Base-by-base conservation (phyloP, 805 yeast species). In the Lipomyces yamadae region DNA sequence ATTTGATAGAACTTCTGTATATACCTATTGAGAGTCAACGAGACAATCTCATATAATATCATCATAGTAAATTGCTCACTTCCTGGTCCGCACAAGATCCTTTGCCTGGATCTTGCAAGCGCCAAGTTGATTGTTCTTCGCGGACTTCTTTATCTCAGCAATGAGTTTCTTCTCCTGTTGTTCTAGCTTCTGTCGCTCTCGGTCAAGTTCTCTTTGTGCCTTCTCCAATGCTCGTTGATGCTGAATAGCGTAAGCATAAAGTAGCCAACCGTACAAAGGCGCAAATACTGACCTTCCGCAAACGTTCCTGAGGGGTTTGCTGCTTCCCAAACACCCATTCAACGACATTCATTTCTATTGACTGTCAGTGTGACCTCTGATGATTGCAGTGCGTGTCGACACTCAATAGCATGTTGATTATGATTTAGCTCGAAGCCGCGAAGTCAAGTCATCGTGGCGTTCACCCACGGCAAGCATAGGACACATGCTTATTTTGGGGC, bases 301-400 rank as follows among this genome's bases (percentile, higher is more conserved):
- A 84, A 77, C 92, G 84, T 79, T 94, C 99, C 76, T 92, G 98
- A 10, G 98, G 98, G 54, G 98, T 92, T 70, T 90, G 80, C 76
- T 88, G 85, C 82, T 91, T 91, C 6, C 99, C 98, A 79, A 95
- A 95, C 37, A 91, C 91, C 98, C 98, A 94, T 75, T 92, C 96
- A 71, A 94, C 85, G 73, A 88, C 75, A 73, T 85, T 84, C 89
- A 87, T 86, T 24, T 45, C 24, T 24, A 24, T 24, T 24, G 24
- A 24, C 24, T 24, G 24, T 24, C 24, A 24, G 24, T 24, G 24
- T 24, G 24, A 24, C 24, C 24, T 24, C 24, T 35, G 39, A 35
- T 35, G 39, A 35, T 35, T 35, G 39, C 39, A 1, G 39, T 35
- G 11, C 0, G 10, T 37, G 13, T 11, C 15, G 13, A 13, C 39